These are phyloP conservation scores for Kondoa malvinella DNA, from an alignment of 768 basidiomycete species.

Conservation along the genomic window DNA sequence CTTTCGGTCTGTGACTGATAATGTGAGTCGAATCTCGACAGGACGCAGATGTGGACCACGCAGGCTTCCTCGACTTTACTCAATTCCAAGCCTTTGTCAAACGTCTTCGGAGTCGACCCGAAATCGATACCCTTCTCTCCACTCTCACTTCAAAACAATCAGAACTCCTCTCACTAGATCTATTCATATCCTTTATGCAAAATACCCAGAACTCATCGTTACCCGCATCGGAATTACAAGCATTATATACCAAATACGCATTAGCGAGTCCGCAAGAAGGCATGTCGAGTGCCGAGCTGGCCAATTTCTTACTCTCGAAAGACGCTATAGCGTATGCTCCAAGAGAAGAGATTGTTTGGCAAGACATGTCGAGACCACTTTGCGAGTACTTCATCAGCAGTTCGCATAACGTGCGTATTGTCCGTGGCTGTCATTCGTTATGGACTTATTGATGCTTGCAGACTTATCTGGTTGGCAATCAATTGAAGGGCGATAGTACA, in stretches of 20 bases:
- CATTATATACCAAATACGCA: slow-evolving; percentile 21
- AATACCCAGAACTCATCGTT: slow-evolving; percentile 36
- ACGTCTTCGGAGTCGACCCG: slow-evolving; percentile 63
- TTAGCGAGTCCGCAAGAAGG: slow-evolving; percentile 15
- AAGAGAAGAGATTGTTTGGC: slow-evolving; percentile 37
- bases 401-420: slow-evolving; percentile 49
- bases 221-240: neutral
- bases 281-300: slow-evolving; percentile 50
- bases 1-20: neutral
- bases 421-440: neutral
- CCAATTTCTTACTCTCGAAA: slow-evolving; percentile 58
- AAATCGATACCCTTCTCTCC: slow-evolving; percentile 45
- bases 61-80: slow-evolving; percentile 46
- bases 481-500: slow-evolving; percentile 58
- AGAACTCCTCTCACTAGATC: slow-evolving; percentile 29
- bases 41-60: slow-evolving; percentile 9
- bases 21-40: neutral
- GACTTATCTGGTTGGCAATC: slow-evolving; percentile 72
- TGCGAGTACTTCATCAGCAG: slow-evolving; percentile 76
- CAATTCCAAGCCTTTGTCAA: slow-evolving; percentile 72
- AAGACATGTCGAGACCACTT: slow-evolving; percentile 78
- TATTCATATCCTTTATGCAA: slow-evolving; percentile 42
- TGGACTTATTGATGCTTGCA: neutral
- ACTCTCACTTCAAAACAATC: neutral
- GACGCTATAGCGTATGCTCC: slow-evolving; percentile 52